Percentiles rank a stretch among this genome's conserved stretches.
phyloP scores from a whole-genome alignment of 2,329 filamentous ascomycete genomes.

The Aspergillus sp. region DNA sequence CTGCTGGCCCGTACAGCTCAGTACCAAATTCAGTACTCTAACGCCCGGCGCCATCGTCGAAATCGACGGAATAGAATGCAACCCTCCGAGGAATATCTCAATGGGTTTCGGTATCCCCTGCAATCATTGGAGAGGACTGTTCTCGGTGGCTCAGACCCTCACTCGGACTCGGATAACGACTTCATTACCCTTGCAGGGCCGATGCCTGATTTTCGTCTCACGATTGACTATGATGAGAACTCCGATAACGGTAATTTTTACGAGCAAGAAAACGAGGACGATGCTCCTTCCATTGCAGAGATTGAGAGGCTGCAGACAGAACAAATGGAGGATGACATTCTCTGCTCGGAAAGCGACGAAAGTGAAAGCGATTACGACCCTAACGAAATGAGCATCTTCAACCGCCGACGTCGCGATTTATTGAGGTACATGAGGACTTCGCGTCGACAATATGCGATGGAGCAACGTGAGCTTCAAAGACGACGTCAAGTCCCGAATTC shows the following conservation, averaged over 20 bases:
- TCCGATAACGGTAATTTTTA: constrained; percentile 33
- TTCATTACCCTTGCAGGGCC: too few species aligned
- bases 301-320: constrained; percentile 19
- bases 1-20: constrained; percentile 66
- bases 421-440: constrained; percentile 20
- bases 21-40: constrained; percentile 67
- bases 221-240: constrained; percentile 33
- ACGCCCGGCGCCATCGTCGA: constrained; percentile 21
- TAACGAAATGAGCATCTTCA: constrained; percentile 14
- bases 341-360: constrained; percentile 28
- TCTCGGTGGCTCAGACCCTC: constrained; percentile 16
- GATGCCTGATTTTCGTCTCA: constrained; percentile 28
- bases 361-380: constrained; percentile 25
- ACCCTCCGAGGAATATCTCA: constrained; percentile 38
- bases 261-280: constrained; percentile 23
- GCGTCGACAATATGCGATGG: constrained; percentile 12
- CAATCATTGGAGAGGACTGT: constrained; percentile 27
- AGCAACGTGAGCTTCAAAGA: constrained; percentile 13
- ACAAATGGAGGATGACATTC: constrained; percentile 25
- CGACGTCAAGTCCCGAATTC: constrained; percentile 21
- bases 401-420: constrained; percentile 21
- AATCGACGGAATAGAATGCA: constrained; percentile 24
- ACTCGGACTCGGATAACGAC: constrained; percentile 21
- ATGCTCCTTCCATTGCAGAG: constrained; percentile 16
- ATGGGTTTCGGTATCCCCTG: constrained; percentile 30